A percentile compares a stretch with the other conserved stretches of the same genome.
Conservation (phyloP, 768 basidiomycete species). For the Suillus fuscotomentosus region DNA sequence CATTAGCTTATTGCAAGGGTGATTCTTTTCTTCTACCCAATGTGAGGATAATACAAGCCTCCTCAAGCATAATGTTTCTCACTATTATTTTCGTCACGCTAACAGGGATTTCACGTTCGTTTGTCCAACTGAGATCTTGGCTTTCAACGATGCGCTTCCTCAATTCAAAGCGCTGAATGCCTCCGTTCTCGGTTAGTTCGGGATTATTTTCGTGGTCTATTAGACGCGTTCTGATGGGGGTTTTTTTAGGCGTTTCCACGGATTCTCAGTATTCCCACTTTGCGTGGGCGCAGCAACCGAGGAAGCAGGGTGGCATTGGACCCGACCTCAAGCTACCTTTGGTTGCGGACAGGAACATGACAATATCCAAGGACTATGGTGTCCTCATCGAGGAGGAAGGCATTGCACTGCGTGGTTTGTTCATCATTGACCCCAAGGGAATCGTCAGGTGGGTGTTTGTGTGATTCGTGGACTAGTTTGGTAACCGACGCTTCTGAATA, state of each 20-base stretch:
- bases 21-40: constrained; percentile 92
- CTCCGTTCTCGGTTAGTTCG: constrained; percentile 64
- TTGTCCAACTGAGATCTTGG: constrained; percentile 95
- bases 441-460: constrained; percentile 49
- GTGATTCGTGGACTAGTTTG: background rate
- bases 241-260: constrained; percentile 68
- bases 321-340: constrained; percentile 85
- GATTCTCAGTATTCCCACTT: constrained; percentile 89
- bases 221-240: constrained; percentile 6
- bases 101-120: constrained; percentile 83
- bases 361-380: constrained; percentile 81
- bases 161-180: constrained; percentile 74
- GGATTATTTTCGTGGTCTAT: background rate
- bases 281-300: constrained; percentile 80
- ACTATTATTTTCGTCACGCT: background rate
- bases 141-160: constrained; percentile 86
- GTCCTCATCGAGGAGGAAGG: constrained; percentile 88
- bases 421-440: constrained; percentile 86
- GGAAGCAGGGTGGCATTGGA: constrained; percentile 87
- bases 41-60: constrained; percentile 47
- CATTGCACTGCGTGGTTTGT: constrained; percentile 82
- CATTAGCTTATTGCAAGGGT: constrained; percentile 52
- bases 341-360: constrained; percentile 76
- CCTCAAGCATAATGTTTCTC: background rate
- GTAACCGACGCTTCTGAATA: constrained; percentile 20